Base-by-base conservation (phyloP, 2,329 filamentous ascomycete genomes). In the Fusarium torreyae region DNA sequence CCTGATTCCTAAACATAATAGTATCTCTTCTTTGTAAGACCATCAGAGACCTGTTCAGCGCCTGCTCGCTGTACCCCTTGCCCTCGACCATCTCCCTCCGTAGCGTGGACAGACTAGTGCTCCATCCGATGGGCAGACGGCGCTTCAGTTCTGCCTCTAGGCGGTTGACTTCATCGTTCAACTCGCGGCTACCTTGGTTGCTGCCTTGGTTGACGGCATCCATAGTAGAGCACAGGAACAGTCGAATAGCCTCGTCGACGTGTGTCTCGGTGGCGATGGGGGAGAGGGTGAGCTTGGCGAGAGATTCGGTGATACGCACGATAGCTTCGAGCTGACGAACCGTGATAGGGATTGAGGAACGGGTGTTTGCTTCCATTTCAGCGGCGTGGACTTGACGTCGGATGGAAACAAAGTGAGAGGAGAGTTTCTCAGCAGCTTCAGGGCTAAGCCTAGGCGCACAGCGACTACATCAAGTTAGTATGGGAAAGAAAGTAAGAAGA, bases 191-290 rank as follows among this genome's bases (percentile, higher is more conserved):
- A 38, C 93, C 93, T 73, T 92, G 89, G 68, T 91, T 92, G 71
- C 92, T 91, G 63, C 94, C 95, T 75, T 97, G 94, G 63, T 93
- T 95, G 58, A 98, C 94, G 9, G 96, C 96, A 76, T 99, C 95
- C 96, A 99, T 98, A 59, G 96, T 99, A 5, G 91, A 94, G 70
- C 94, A 96, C 31, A 99, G 84, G 90, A 99, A 99, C 17, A 99
- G 87, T 0, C 96, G 91, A 75, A 99, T 99, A 4, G 96, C 96
- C 82, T 99, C 96, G 76, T 99, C 95, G 53, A 99, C 96, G 76
- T 99, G 96, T 46, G 89, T 86, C 79, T 98, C 95, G 0, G 92
- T 94, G 3, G 95, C 96, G 42, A 98, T 86, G 5, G 94, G 91
- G 0, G 92, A 93, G 10, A 99, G 87, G 0, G 92, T 90, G 43